These are phyloP conservation scores for Posidonia oceanica DNA, from an alignment of 116 monocot genomes.

Conservation along the genomic window DNA sequence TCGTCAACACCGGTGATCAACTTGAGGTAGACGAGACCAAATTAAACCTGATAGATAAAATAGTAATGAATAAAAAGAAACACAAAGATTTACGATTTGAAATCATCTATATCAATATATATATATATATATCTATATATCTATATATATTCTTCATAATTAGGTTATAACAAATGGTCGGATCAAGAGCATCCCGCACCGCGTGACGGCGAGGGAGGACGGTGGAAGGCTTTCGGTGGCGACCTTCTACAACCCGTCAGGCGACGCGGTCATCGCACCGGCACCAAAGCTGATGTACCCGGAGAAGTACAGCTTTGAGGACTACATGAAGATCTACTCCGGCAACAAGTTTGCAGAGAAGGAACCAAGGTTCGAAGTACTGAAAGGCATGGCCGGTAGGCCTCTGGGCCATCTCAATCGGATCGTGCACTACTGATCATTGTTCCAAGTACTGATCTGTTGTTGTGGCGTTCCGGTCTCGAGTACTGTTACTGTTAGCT, in stretches of 20 bases:
- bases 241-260: conserved; percentile 68
- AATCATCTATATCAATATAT: background rate
- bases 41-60: too few species aligned
- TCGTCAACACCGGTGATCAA: conserved; percentile 65
- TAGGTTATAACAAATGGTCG: conserved; percentile 61
- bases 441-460: background rate
- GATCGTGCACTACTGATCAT: conserved; percentile 7
- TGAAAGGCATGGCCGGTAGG: conserved; percentile 10
- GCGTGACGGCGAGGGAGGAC: conserved; percentile 41
- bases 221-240: conserved; percentile 61
- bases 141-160: background rate
- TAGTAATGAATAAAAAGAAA: too few species aligned
- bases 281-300: conserved; percentile 52
- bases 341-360: conserved; percentile 59
- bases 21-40: conserved; percentile 34
- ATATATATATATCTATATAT: too few species aligned
- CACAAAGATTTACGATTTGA: background rate
- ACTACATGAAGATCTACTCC: conserved; percentile 65
- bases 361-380: conserved; percentile 30
- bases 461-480: background rate
- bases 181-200: conserved; percentile 67
- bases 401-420: conserved; percentile 4
- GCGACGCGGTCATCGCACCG: conserved; percentile 52
- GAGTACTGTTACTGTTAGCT: too few species aligned
- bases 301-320: conserved; percentile 44